A percentile compares a stretch with the other conserved stretches of the same genome.
These are phyloP conservation scores for Pyrenochaeta sp. DNA, from an alignment of 2,329 filamentous ascomycete genomes.

Conservation along the genomic window DNA sequence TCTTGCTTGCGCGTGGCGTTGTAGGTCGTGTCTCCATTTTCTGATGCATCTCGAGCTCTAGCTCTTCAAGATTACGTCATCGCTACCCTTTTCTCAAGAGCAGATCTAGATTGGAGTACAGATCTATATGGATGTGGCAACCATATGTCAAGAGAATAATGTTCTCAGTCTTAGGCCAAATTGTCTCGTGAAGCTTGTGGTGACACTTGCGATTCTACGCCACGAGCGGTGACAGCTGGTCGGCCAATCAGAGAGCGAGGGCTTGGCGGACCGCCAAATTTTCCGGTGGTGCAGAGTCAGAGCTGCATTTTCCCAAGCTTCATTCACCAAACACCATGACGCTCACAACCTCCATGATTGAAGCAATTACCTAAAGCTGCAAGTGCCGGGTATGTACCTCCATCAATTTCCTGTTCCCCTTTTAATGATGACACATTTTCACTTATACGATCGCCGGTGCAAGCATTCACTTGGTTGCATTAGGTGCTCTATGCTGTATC, in stretches of 20 bases:
- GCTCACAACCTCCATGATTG: conserved; percentile 12
- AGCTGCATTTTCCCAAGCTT: not conserved
- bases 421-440: conserved; percentile 37
- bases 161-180: too few relatives aligned
- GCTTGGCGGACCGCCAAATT: conserved; percentile 4
- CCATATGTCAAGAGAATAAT: too few relatives aligned
- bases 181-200: too few relatives aligned
- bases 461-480: conserved; percentile 45
- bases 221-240: too few relatives aligned
- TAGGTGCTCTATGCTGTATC: conserved; percentile 41
- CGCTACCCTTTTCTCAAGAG: not conserved
- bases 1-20: conserved; percentile 7
- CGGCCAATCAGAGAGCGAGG: not conserved
- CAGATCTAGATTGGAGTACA: too few relatives aligned
- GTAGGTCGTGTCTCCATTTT: conserved; percentile 3
- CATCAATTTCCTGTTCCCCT: not conserved
- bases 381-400: conserved; percentile 16
- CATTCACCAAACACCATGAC: conserved; percentile 14
- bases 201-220: too few relatives aligned
- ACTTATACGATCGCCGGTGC: conserved; percentile 34
- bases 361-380: conserved; percentile 19
- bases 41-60: not conserved
- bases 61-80: conserved; percentile 17
- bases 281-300: not conserved
- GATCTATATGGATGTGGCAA: not conserved